phyloP scores from a whole-genome alignment of 148 eudicot species.

The Polygonum aviculare region DNA sequence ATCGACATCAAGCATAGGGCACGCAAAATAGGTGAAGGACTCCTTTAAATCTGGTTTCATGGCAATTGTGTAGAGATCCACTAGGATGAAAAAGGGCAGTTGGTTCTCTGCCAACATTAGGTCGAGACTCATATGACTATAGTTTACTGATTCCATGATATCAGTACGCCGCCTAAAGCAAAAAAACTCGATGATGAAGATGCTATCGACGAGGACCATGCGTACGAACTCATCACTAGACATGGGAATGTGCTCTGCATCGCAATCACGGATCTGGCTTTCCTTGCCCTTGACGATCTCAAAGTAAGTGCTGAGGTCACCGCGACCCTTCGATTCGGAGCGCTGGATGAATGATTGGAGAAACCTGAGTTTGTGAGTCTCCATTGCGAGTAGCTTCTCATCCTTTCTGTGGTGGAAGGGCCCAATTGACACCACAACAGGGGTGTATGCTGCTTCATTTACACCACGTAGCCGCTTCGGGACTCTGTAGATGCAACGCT shows the following conservation, averaged over 20 bases:
- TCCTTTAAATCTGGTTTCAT: neutral
- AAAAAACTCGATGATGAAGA: slow-evolving; percentile 31
- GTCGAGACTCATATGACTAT: neutral
- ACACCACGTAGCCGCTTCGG: neutral
- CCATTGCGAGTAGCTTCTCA: no score
- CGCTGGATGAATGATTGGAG: no score
- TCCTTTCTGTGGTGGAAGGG: neutral
- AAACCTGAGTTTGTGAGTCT: no score
- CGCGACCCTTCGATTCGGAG: no score
- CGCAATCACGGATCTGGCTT: neutral
- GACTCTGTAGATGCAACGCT: neutral
- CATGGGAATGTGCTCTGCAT: neutral
- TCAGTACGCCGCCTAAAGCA: neutral
- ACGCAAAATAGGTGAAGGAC: slow-evolving; percentile 7
- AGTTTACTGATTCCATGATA: no score
- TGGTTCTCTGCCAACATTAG: neutral
- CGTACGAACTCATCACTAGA: neutral
- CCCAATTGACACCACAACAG: neutral
- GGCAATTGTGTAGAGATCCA: neutral
- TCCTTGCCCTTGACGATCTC: neutral
- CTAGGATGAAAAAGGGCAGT: neutral
- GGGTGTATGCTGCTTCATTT: neutral
- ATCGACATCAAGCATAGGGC: neutral
- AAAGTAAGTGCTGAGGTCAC: neutral
- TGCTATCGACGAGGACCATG: neutral